A percentile compares a stretch with the other conserved stretches of the same genome.
Conservation (phyloP, 2,329 filamentous ascomycete genomes). For the Arthroderma sp. region DNA sequence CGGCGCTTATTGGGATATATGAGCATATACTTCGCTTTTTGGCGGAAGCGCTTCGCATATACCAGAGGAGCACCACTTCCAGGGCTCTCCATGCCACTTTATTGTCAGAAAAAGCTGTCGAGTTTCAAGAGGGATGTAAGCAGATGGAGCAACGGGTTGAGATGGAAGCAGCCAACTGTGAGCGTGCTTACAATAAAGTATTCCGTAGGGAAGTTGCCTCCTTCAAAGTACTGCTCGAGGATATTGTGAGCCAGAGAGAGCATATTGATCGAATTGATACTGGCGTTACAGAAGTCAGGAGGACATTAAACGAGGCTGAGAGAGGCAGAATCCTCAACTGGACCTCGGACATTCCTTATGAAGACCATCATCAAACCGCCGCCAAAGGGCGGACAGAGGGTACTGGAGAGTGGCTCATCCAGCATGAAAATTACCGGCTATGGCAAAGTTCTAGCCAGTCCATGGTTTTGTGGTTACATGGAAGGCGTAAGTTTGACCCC, state of each 20-base stretch:
- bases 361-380: slow-evolving; percentile 10
- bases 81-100: neutral
- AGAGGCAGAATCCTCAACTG: slow-evolving; percentile 14
- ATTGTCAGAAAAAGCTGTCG: slow-evolving; percentile 3
- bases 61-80: neutral
- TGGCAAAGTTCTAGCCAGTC: slow-evolving; percentile 12
- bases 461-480: slow-evolving; percentile 14
- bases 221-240: neutral
- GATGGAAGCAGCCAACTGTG: slow-evolving; percentile 7
- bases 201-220: neutral
- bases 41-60: slow-evolving; percentile 2
- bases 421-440: slow-evolving; percentile 7
- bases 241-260: neutral
- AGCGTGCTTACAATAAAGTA: neutral
- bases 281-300: slow-evolving; percentile 1
- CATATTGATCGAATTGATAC: neutral
- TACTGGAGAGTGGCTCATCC: slow-evolving; percentile 14
- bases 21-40: slow-evolving; percentile 10
- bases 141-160: slow-evolving; percentile 6
- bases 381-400: slow-evolving; percentile 6
- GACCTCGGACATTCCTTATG: slow-evolving; percentile 15
- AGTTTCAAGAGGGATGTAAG: slow-evolving; percentile 7
- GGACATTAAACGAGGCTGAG: slow-evolving; percentile 4
- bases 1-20: slow-evolving; percentile 12
- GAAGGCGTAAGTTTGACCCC: slow-evolving; percentile 13